phyloP scores from a whole-genome alignment of 2,329 filamentous ascomycete species.

The Microdochium trichocladiopsis region DNA sequence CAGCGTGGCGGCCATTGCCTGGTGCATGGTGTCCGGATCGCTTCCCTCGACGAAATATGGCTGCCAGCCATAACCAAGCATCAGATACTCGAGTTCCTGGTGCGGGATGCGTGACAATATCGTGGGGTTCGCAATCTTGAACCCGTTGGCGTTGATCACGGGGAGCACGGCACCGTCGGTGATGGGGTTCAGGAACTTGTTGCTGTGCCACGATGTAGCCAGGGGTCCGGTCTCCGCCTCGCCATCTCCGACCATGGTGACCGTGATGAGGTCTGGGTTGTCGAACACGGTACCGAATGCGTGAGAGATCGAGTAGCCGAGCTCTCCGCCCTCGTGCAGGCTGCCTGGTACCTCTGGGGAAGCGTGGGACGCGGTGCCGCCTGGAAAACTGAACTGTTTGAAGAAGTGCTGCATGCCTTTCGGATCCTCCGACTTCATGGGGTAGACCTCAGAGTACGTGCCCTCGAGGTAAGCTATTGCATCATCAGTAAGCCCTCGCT shows the following conservation, averaged over 20 bases:
- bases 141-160: conserved; percentile 72
- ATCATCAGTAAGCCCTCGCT: not conserved
- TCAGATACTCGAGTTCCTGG: conserved; percentile 62
- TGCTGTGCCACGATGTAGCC: conserved; percentile 76
- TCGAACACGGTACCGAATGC: conserved; percentile 74
- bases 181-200: conserved; percentile 74
- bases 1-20: conserved; percentile 72
- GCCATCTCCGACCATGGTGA: conserved; percentile 75
- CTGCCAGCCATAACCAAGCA: conserved; percentile 70
- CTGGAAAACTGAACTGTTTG: conserved; percentile 78
- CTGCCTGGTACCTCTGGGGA: conserved; percentile 74
- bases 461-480: conserved; percentile 74
- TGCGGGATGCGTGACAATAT: conserved; percentile 69
- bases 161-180: conserved; percentile 72
- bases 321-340: conserved; percentile 72
- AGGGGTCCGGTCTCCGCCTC: conserved; percentile 77
- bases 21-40: conserved; percentile 69
- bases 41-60: conserved; percentile 76
- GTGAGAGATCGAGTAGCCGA: conserved; percentile 75
- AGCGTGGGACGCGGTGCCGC: conserved; percentile 70
- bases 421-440: conserved; percentile 61
- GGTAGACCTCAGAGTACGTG: conserved; percentile 71
- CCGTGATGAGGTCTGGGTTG: conserved; percentile 63
- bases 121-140: conserved; percentile 80
- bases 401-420: conserved; percentile 70